These are phyloP conservation scores for Paracoccidioides lutzii DNA, from an alignment of 2,329 filamentous ascomycete species.

Conservation along the genomic window DNA sequence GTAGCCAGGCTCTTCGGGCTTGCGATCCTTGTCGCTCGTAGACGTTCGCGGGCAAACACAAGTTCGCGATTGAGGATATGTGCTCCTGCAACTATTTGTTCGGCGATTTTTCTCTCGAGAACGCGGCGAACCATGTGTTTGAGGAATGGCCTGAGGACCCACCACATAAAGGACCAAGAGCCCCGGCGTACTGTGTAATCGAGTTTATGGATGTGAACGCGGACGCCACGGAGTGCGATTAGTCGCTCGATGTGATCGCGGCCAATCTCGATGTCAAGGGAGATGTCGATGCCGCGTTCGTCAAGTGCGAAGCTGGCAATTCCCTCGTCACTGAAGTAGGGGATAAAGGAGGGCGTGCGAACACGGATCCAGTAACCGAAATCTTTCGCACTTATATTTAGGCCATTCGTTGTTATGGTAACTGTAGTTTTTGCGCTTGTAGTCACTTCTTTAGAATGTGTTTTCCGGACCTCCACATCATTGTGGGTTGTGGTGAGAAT, in stretches of 20 bases:
- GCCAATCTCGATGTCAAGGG: conserved; percentile 71
- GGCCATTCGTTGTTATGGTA: conserved; percentile 65
- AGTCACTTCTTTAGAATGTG: conserved; percentile 51
- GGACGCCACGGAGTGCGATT: conserved; percentile 60
- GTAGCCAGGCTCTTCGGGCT: conserved; percentile 67
- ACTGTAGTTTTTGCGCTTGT: conserved; percentile 58
- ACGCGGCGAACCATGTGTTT: conserved; percentile 67
- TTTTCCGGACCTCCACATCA: conserved; percentile 73
- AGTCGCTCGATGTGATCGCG: conserved; percentile 69
- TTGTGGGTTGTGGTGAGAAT: conserved; percentile 74
- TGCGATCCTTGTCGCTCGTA: conserved; percentile 73
- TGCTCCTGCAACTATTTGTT: conserved; percentile 55
- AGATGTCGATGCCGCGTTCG: conserved; percentile 73
- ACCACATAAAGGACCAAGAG: conserved; percentile 64
- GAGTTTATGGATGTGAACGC: conserved; percentile 75
- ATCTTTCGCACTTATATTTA: conserved; percentile 74
- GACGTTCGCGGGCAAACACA: conserved; percentile 70
- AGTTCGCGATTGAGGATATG: conserved; percentile 71
- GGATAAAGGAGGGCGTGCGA: conserved; percentile 57
- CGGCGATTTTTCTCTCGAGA: conserved; percentile 65
- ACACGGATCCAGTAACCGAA: conserved; percentile 80
- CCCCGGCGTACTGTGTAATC: conserved; percentile 58
- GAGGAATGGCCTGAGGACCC: conserved; percentile 72
- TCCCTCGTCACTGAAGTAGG: conserved; percentile 60
- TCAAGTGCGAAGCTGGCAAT: conserved; percentile 79